These are phyloP conservation scores for Aspergillus nidulans DNA, from an alignment of 495 filamentous ascomycete species.

Conservation along the genomic window DNA sequence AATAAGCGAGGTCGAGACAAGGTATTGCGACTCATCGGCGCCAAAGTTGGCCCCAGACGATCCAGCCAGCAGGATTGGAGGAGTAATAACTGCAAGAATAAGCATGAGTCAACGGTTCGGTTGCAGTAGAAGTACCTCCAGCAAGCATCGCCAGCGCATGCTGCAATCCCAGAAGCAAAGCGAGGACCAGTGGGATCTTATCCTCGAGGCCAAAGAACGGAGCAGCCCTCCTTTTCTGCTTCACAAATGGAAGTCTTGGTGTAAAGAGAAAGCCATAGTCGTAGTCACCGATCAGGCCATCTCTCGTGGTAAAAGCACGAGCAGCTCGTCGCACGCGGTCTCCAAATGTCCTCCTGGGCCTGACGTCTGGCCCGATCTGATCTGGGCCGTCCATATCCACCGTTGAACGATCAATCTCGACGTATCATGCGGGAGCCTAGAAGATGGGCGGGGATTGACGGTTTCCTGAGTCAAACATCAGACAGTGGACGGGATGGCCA, in stretches of 20 bases:
- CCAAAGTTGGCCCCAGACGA: conserved; percentile 61
- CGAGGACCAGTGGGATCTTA: conserved; percentile 73
- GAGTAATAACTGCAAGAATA: conserved; percentile 55
- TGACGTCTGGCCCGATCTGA: conserved; percentile 45
- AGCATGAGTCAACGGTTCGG: not conserved
- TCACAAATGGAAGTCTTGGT: conserved; percentile 82
- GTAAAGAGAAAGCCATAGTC: conserved; percentile 77
- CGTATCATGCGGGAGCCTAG: not conserved
- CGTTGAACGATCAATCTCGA: not conserved
- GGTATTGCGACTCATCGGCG: conserved; percentile 61
- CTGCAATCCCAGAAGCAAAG: conserved; percentile 67
- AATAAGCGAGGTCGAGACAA: conserved; percentile 87
- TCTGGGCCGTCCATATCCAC: conserved; percentile 46
- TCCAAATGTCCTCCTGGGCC: conserved; percentile 34
- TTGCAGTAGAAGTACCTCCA: conserved; percentile 35
- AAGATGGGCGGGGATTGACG: not conserved
- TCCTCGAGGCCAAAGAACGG: conserved; percentile 91
- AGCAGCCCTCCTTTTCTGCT: conserved; percentile 53
- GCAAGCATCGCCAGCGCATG: conserved; percentile 67
- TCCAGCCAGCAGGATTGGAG: conserved; percentile 72
- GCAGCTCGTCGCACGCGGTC: conserved; percentile 35
- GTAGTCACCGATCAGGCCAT: conserved; percentile 72
- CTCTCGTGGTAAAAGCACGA: conserved; percentile 48
- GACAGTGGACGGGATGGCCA: not conserved
- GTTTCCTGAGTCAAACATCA: not conserved